Evolutionary conservation across 192 early-diverging fungal genomes (phyloP).

Genomic region (Mortierella claussenii): DNA sequence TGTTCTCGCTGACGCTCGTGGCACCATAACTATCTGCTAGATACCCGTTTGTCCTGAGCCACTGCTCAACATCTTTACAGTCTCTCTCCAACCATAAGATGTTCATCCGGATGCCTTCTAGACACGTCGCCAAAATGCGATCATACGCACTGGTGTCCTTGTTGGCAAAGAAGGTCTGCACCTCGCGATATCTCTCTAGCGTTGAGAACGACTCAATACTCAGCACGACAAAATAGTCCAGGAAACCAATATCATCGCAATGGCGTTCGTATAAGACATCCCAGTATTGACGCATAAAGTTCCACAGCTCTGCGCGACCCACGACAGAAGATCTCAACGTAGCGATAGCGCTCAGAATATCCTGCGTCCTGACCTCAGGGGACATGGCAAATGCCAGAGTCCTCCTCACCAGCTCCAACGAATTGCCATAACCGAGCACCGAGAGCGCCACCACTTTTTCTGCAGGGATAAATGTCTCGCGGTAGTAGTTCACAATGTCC

Average conservation of each 20-base stretch:
- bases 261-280: conserved; percentile 63
- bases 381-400: conserved; percentile 66
- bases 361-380: conserved; percentile 69
- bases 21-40: not conserved
- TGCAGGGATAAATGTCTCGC: conserved; percentile 63
- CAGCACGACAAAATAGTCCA: conserved; percentile 64
- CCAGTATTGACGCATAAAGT: conserved; percentile 73
- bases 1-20: not conserved
- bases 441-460: conserved; percentile 68
- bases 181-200: conserved; percentile 58
- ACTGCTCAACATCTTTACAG: conserved; percentile 43
- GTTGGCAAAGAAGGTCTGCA: conserved; percentile 65
- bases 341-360: conserved; percentile 58
- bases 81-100: conserved; percentile 50
- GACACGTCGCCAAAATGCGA: conserved; percentile 64
- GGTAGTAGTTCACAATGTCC: conserved; percentile 57
- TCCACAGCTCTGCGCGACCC: conserved; percentile 71
- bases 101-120: conserved; percentile 70
- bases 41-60: conserved; percentile 33
- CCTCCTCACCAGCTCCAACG: conserved; percentile 58
- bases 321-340: conserved; percentile 61
- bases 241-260: conserved; percentile 66
- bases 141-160: conserved; percentile 64
- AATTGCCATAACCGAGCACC: conserved; percentile 63
- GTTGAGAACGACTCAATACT: conserved; percentile 63